phyloP scores from a whole-genome alignment of 1,284 basidiomycete genomes.

The Fomes fomentarius region DNA sequence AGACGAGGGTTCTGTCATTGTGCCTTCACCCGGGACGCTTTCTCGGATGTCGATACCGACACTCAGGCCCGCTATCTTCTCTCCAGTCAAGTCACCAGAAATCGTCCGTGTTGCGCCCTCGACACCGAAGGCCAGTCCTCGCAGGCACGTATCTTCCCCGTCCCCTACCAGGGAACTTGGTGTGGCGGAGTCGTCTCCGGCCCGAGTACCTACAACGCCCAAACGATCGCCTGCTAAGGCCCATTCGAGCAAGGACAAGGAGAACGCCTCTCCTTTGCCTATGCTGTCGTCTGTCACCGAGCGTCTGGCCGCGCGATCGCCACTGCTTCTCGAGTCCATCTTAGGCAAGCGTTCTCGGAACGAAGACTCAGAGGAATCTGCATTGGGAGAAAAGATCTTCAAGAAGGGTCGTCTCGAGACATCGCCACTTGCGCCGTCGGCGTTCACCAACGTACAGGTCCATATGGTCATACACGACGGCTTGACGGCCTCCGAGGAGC shows the following conservation, averaged over 20 bases:
- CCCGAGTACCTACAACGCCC: slow-evolving; percentile 25
- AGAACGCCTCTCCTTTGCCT: slow-evolving; percentile 45
- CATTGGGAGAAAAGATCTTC: slow-evolving; percentile 22
- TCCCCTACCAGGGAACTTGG: slow-evolving; percentile 25
- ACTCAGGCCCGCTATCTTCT: slow-evolving; percentile 12
- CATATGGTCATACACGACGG: slow-evolving; percentile 13
- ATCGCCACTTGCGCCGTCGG: slow-evolving; percentile 11
- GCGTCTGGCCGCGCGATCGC: slow-evolving; percentile 34
- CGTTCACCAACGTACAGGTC: slow-evolving; percentile 14
- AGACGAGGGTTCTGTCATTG: slow-evolving; percentile 20
- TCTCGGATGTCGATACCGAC: slow-evolving; percentile 10
- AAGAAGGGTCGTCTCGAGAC: slow-evolving; percentile 33
- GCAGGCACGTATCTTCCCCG: slow-evolving; percentile 27
- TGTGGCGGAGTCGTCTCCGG: slow-evolving; percentile 1
- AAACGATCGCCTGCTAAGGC: slow-evolving; percentile 25
- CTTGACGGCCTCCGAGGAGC: background rate
- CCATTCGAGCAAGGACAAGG: slow-evolving; percentile 41
- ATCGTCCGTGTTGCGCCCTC: slow-evolving; percentile 10
- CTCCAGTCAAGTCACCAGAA: slow-evolving; percentile 1
- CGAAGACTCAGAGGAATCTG: slow-evolving; percentile 31
- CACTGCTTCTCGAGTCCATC: slow-evolving; percentile 31
- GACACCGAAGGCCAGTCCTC: slow-evolving; percentile 21
- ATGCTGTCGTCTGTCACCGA: slow-evolving; percentile 37
- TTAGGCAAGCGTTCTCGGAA: slow-evolving; percentile 45
- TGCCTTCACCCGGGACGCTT: slow-evolving; percentile 22